A percentile compares a stretch with the other conserved stretches of the same genome.
Conservation (phyloP, 352 stramenopile species). For the Pythium scleroteichum region DNA sequence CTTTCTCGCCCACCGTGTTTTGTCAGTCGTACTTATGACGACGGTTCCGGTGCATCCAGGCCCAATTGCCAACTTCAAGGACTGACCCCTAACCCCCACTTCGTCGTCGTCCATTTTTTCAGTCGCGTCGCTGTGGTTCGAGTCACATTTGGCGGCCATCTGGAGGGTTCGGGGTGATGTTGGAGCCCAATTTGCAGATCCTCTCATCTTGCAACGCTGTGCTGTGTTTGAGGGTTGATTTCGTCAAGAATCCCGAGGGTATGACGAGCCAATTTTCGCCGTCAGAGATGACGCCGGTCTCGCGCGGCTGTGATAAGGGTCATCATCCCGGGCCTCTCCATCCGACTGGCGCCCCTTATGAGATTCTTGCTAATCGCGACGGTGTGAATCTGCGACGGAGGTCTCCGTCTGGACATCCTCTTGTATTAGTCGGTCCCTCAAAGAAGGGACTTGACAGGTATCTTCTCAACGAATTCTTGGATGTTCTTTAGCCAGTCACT, state of each 20-base stretch:
- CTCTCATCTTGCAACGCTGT: background rate
- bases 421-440: too few relatives aligned
- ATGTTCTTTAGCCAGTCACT: slow-evolving; percentile 18
- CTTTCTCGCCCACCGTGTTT: background rate
- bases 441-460: background rate
- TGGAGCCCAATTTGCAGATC: background rate
- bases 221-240: too few relatives aligned
- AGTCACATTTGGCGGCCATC: background rate
- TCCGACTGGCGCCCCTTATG: background rate
- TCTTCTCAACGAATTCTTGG: background rate
- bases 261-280: too few relatives aligned
- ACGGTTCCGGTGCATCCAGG: slow-evolving; percentile 1
- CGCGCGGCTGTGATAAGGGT: too few relatives aligned
- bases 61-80: slow-evolving; percentile 2
- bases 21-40: slow-evolving; percentile 13
- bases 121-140: slow-evolving; percentile 13
- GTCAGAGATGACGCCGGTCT: too few relatives aligned
- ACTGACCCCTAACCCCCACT: background rate
- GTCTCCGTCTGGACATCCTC: background rate
- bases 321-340: too few relatives aligned
- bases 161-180: slow-evolving; percentile 14
- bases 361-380: slow-evolving; percentile 1
- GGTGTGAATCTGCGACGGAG: background rate
- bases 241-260: too few relatives aligned
- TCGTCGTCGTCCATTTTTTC: slow-evolving; percentile 24